Conservation (phyloP, 2,329 filamentous ascomycete genomes). For the Penicillium italicum region DNA sequence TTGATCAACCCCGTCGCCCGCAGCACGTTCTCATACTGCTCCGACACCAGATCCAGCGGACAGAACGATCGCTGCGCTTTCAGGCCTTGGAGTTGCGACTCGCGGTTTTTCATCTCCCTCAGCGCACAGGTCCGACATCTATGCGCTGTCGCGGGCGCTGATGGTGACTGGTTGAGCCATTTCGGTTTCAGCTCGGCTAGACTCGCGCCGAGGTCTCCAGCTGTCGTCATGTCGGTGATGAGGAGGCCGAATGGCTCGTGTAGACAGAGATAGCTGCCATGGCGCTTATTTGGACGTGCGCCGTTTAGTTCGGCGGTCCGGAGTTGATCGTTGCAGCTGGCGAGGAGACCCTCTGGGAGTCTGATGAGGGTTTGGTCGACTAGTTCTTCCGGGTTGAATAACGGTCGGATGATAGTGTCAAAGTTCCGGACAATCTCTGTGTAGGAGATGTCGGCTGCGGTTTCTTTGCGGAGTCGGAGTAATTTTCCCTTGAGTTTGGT, state of each 20-base stretch:
- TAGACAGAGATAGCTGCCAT: conserved; percentile 50
- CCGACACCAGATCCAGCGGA: conserved; percentile 60
- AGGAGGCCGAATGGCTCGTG: conserved; percentile 63
- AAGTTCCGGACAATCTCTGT: conserved; percentile 43
- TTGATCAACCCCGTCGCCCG: conserved; percentile 41
- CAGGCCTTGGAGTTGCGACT: conserved; percentile 29
- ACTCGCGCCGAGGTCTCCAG: conserved; percentile 29
- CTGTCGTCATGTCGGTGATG: conserved; percentile 67
- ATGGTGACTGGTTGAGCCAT: conserved; percentile 74
- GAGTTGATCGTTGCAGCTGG: conserved; percentile 54
- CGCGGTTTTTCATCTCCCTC: conserved; percentile 47
- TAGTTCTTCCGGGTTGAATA: conserved; percentile 55
- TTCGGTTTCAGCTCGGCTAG: conserved; percentile 79
- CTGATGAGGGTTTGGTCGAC: conserved; percentile 55
- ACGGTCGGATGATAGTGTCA: conserved; percentile 46
- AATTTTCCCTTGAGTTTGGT: conserved; percentile 45
- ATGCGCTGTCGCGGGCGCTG: conserved; percentile 59
- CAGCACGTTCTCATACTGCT: conserved; percentile 43
- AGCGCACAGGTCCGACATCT: conserved; percentile 74
- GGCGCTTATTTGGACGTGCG: conserved; percentile 48
- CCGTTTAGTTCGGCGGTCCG: conserved; percentile 45
- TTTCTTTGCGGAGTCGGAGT: conserved; percentile 60
- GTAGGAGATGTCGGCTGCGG: conserved; percentile 52
- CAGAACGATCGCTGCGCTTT: conserved; percentile 51
- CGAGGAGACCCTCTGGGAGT: conserved; percentile 45